These are phyloP conservation scores for Fusarium algeriense DNA, from an alignment of 2,329 filamentous ascomycete genomes.

Conservation along the genomic window DNA sequence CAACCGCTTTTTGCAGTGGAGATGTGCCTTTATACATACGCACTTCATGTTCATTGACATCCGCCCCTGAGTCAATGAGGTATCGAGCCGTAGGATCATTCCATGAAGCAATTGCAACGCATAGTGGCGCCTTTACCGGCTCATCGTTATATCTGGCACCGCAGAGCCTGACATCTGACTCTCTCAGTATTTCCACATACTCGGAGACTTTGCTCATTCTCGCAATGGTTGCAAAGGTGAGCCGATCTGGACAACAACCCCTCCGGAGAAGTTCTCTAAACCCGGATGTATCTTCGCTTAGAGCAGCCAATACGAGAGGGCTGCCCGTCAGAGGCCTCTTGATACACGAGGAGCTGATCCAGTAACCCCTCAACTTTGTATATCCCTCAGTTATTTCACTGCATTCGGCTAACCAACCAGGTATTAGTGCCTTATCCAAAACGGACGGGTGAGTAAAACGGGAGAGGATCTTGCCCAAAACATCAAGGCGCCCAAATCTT, in stretches of 20 bases:
- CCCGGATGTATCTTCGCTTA: rapidly evolving
- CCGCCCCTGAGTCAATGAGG: neutral
- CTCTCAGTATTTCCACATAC: rapidly evolving
- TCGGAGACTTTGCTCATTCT: rapidly evolving
- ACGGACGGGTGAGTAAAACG: neutral
- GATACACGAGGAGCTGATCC: too few species aligned
- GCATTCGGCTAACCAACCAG: too few species aligned
- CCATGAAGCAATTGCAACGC: rapidly evolving
- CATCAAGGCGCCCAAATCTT: rapidly evolving
- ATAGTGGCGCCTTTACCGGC: rapidly evolving
- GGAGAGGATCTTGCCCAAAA: neutral
- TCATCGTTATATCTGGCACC: rapidly evolving
- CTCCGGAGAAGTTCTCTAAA: neutral
- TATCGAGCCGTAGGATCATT: neutral
- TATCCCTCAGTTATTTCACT: too few species aligned
- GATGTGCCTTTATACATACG: neutral
- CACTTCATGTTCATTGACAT: neutral
- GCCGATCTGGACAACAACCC: neutral
- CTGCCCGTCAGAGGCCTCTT: neutral
- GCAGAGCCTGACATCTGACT: neutral
- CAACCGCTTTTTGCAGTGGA: rapidly evolving
- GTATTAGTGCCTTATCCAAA: rapidly evolving
- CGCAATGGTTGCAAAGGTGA: rapidly evolving
- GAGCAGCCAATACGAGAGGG: rapidly evolving
- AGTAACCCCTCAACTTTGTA: neutral